phyloP scores from a whole-genome alignment of 805 yeast genomes.

The Starmerella stigmatis region DNA sequence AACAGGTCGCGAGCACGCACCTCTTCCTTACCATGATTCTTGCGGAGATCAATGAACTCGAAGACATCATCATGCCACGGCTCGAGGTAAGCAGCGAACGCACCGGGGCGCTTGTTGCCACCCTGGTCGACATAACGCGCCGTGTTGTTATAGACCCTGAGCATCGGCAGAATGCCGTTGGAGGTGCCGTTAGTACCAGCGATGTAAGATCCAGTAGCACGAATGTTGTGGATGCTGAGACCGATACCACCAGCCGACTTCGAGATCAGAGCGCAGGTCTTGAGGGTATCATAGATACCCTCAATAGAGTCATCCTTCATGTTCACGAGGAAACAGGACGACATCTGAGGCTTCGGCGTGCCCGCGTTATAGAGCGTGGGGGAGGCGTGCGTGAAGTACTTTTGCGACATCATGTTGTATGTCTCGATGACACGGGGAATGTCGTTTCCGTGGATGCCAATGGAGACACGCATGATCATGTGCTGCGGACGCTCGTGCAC shows the following conservation, averaged over 20 bases:
- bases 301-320: slow-evolving; percentile 93
- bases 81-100: slow-evolving; percentile 84
- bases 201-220: slow-evolving; percentile 77
- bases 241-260: slow-evolving; percentile 97
- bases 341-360: slow-evolving; percentile 70
- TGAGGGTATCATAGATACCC: slow-evolving; percentile 83
- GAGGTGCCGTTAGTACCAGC: slow-evolving; percentile 90
- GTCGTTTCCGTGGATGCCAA: slow-evolving; percentile 75
- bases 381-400: slow-evolving; percentile 86
- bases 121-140: slow-evolving; percentile 98
- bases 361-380: slow-evolving; percentile 94
- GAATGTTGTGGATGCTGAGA: slow-evolving; percentile 72
- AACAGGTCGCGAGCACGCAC: slow-evolving; percentile 85
- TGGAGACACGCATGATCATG: slow-evolving; percentile 78
- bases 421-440: slow-evolving; percentile 63
- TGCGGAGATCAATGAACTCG: slow-evolving; percentile 74
- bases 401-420: slow-evolving; percentile 74
- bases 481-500: slow-evolving; percentile 91
- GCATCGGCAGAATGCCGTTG: slow-evolving; percentile 91
- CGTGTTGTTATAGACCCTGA: slow-evolving; percentile 87
- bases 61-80: slow-evolving; percentile 96
- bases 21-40: slow-evolving; percentile 94
- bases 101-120: slow-evolving; percentile 96
- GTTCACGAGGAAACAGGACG: slow-evolving; percentile 85
- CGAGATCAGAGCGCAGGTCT: slow-evolving; percentile 80